These are phyloP conservation scores for Lactarius evosmus DNA, from an alignment of 768 basidiomycete species.

Conservation along the genomic window DNA sequence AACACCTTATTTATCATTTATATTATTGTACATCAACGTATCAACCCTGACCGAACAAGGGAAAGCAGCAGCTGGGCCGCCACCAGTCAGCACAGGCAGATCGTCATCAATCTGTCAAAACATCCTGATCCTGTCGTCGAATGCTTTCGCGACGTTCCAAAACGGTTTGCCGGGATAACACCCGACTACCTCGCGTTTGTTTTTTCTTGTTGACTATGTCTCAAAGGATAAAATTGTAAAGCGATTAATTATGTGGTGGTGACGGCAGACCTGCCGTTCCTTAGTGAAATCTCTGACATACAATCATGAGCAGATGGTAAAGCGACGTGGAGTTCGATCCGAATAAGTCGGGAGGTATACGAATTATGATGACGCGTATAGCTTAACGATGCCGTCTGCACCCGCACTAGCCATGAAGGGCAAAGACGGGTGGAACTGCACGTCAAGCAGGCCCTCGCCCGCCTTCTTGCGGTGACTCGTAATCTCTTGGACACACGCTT, in stretches of 20 bases:
- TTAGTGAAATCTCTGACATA: slow-evolving; percentile 12
- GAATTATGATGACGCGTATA: slow-evolving; percentile 79
- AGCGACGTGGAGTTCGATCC: slow-evolving; percentile 18
- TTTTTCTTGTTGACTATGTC: background rate
- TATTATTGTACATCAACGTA: no score
- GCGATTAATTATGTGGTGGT: slow-evolving; percentile 1
- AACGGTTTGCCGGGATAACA: no score
- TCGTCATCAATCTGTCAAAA: no score
- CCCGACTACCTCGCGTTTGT: background rate
- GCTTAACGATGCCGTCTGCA: slow-evolving; percentile 91
- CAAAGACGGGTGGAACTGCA: slow-evolving; percentile 78
- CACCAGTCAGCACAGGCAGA: no score
- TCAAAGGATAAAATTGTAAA: background rate
- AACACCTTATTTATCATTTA: no score
- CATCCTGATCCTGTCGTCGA: no score
- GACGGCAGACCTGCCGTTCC: background rate
- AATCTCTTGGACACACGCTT: slow-evolving; percentile 84
- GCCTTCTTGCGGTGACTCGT: slow-evolving; percentile 87
- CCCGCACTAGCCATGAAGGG: slow-evolving; percentile 91
- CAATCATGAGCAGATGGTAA: slow-evolving; percentile 23
- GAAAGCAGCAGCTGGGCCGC: no score
- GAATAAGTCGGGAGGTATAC: slow-evolving; percentile 13
- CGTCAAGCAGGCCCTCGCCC: slow-evolving; percentile 85
- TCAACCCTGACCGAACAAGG: no score
- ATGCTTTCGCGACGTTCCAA: no score